These are phyloP conservation scores for Hanseniaspora osmophila DNA, from an alignment of 805 yeast species.

Conservation along the genomic window DNA sequence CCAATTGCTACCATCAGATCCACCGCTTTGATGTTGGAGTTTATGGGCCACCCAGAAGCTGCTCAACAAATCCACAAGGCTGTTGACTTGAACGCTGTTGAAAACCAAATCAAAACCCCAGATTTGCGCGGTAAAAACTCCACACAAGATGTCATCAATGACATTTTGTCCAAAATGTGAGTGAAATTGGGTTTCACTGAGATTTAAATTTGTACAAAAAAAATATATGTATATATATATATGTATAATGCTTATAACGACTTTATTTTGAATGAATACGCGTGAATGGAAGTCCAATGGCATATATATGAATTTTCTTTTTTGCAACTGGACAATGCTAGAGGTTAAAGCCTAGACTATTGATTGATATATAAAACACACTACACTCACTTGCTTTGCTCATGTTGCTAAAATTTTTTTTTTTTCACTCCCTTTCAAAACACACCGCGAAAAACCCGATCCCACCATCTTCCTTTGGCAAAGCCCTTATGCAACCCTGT, in stretches of 20 bases:
- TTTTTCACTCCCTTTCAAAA: slow-evolving; percentile 39
- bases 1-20: slow-evolving; percentile 98
- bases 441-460: slow-evolving; percentile 96
- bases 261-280: too few species aligned
- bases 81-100: slow-evolving; percentile 82
- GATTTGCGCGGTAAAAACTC: slow-evolving; percentile 87
- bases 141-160: slow-evolving; percentile 78
- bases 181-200: not conserved
- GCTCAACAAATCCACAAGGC: slow-evolving; percentile 90
- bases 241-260: not conserved
- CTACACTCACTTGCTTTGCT: too few species aligned
- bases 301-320: too few species aligned
- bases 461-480: slow-evolving; percentile 90
- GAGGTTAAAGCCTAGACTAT: too few species aligned
- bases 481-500: slow-evolving; percentile 73
- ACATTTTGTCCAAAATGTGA: slow-evolving; percentile 38
- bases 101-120: slow-evolving; percentile 67
- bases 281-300: too few species aligned
- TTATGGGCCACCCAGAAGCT: slow-evolving; percentile 78
- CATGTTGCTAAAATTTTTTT: too few species aligned
- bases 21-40: slow-evolving; percentile 92
- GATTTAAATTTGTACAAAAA: slow-evolving; percentile 1
- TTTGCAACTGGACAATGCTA: too few species aligned
- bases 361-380: too few species aligned
- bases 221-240: slow-evolving; percentile 1